Conservation (phyloP, 2,329 filamentous ascomycete genomes). For the Cordyceps javanica region DNA sequence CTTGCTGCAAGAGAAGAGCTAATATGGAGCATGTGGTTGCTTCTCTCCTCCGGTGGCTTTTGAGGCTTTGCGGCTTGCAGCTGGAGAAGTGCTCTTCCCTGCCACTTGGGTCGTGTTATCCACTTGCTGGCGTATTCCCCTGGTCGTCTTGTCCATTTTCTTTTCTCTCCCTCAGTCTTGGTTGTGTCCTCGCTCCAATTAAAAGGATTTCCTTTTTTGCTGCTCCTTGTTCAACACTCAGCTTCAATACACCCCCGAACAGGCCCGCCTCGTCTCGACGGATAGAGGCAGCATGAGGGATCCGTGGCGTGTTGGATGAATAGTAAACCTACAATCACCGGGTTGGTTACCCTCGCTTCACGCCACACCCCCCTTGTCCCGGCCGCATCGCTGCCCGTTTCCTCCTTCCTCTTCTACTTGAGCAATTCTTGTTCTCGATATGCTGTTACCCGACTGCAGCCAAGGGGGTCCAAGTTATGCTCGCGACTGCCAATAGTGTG, state of each 20-base stretch:
- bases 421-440: background rate
- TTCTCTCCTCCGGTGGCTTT: constrained; percentile 2
- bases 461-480: background rate
- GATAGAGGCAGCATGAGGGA: background rate
- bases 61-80: constrained; percentile 9
- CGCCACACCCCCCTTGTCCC: background rate
- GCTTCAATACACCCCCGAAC: background rate
- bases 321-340: background rate
- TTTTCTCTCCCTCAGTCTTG: background rate
- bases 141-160: background rate
- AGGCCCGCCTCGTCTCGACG: background rate
- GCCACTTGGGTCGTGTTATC: background rate
- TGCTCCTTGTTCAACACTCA: background rate
- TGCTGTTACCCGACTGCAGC: background rate
- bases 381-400: background rate
- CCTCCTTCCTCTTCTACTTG: background rate
- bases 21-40: background rate
- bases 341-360: background rate
- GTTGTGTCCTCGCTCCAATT: background rate
- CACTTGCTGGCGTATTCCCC: background rate
- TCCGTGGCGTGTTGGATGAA: background rate
- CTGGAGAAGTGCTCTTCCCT: background rate
- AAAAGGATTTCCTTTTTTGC: background rate
- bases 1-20: background rate
- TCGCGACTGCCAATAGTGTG: background rate